These are phyloP conservation scores for Lyophyllum semitale DNA, from an alignment of 768 basidiomycete species.

Conservation along the genomic window DNA sequence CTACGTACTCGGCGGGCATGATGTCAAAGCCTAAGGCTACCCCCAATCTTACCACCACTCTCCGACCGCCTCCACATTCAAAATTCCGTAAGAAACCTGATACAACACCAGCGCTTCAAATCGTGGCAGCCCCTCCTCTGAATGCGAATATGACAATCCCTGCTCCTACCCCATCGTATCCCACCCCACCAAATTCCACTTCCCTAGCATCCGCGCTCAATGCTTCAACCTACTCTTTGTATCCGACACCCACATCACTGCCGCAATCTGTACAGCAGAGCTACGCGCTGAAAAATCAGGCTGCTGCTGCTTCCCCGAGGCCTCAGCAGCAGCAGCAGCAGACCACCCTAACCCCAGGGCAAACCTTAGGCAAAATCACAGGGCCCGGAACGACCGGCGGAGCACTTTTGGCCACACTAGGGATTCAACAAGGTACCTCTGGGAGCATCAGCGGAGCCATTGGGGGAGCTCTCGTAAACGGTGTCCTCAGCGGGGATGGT, in stretches of 20 bases:
- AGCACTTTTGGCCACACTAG: slow-evolving; percentile 5
- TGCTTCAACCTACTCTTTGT: not conserved
- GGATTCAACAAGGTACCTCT: not conserved
- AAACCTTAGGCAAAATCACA: slow-evolving; percentile 6
- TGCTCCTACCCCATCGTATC: slow-evolving; percentile 2
- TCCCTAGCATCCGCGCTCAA: not conserved
- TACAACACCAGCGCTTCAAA: slow-evolving; percentile 2
- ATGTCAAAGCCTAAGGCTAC: slow-evolving; percentile 3
- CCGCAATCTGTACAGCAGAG: not conserved
- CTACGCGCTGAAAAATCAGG: not conserved
- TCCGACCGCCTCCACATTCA: slow-evolving; percentile 7
- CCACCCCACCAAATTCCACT: slow-evolving; percentile 4
- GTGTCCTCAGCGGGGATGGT: not conserved
- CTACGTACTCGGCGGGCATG: slow-evolving; percentile 2
- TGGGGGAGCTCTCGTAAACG: slow-evolving; percentile 4
- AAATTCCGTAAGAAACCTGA: not conserved
- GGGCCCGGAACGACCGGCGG: slow-evolving; percentile 10
- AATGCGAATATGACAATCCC: not conserved
- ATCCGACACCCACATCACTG: not conserved
- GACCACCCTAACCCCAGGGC: not conserved
- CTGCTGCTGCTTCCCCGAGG: not conserved
- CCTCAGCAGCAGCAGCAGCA: not conserved
- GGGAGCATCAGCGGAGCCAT: slow-evolving; percentile 7
- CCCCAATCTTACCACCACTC: slow-evolving; percentile 5
- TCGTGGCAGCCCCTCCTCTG: slow-evolving; percentile 5